Conservation (phyloP, 1,284 basidiomycete species). For the Tremellales sp. region DNA sequence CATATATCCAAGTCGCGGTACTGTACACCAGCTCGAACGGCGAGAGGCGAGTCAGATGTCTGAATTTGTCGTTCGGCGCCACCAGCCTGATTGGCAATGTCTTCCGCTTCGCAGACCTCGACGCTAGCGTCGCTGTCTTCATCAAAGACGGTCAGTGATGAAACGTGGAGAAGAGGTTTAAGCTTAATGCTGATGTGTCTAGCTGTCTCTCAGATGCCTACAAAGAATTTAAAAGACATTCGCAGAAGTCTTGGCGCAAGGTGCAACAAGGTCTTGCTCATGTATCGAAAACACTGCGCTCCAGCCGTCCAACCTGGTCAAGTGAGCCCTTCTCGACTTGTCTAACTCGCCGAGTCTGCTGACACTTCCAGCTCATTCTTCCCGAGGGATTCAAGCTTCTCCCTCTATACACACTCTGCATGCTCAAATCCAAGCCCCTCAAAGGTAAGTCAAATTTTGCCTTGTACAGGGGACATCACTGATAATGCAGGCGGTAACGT, state of each 20-base stretch:
- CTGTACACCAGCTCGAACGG: conserved; percentile 80
- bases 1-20: conserved; percentile 83
- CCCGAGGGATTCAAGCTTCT: conserved; percentile 91
- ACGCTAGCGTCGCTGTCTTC: conserved; percentile 70
- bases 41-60: conserved; percentile 75
- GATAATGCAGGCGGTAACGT: conserved; percentile 67
- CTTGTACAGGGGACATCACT: neutral
- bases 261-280: conserved; percentile 76
- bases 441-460: conserved; percentile 62
- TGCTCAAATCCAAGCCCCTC: conserved; percentile 86
- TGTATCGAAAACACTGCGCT: conserved; percentile 88
- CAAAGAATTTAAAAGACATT: conserved; percentile 67
- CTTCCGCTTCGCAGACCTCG: conserved; percentile 89
- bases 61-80: conserved; percentile 79
- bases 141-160: conserved; percentile 72
- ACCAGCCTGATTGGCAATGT: conserved; percentile 83
- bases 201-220: conserved; percentile 67
- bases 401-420: conserved; percentile 75
- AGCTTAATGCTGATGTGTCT: conserved; percentile 7
- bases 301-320: conserved; percentile 75
- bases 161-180: neutral
- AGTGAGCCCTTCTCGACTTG: conserved; percentile 51
- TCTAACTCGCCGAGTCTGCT: neutral
- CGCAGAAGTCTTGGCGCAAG: conserved; percentile 79
- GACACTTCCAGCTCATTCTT: conserved; percentile 66